phyloP scores from a whole-genome alignment of 805 yeast genomes.

The Candida arabinofermentans region DNA sequence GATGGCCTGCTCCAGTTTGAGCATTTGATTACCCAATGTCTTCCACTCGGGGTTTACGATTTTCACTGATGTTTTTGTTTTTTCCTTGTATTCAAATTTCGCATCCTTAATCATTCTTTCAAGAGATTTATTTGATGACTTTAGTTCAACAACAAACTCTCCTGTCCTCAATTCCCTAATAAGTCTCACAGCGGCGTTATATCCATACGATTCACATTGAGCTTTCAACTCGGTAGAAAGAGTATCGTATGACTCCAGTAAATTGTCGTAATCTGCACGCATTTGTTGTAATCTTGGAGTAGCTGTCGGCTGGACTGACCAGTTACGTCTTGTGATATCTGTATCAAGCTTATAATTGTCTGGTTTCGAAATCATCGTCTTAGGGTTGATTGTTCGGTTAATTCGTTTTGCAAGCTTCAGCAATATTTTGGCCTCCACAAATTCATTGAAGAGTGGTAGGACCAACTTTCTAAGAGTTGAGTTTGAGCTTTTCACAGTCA shows the following conservation, averaged over 20 bases:
- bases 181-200: constrained; percentile 20
- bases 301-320: constrained; percentile 25
- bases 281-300: constrained; percentile 15
- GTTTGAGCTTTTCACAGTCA: constrained; percentile 10
- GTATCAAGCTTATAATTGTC: constrained; percentile 19
- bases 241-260: constrained; percentile 8
- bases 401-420: constrained; percentile 28
- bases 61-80: constrained; percentile 24
- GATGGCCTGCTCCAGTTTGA: constrained; percentile 43
- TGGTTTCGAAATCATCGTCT: constrained; percentile 11
- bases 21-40: constrained; percentile 45
- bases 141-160: constrained; percentile 25
- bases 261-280: constrained; percentile 17
- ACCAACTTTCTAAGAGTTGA: constrained; percentile 8
- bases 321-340: constrained; percentile 20
- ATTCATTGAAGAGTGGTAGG: constrained; percentile 18
- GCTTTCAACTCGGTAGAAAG: constrained; percentile 9
- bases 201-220: constrained; percentile 17
- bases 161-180: constrained; percentile 24
- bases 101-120: constrained; percentile 11
- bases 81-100: constrained; percentile 19
- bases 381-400: constrained; percentile 20
- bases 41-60: constrained; percentile 49
- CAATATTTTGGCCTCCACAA: constrained; percentile 11
- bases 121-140: constrained; percentile 24